These are phyloP conservation scores for Solanum medicagineum DNA, from an alignment of 257 asterid genomes.

Conservation along the genomic window DNA sequence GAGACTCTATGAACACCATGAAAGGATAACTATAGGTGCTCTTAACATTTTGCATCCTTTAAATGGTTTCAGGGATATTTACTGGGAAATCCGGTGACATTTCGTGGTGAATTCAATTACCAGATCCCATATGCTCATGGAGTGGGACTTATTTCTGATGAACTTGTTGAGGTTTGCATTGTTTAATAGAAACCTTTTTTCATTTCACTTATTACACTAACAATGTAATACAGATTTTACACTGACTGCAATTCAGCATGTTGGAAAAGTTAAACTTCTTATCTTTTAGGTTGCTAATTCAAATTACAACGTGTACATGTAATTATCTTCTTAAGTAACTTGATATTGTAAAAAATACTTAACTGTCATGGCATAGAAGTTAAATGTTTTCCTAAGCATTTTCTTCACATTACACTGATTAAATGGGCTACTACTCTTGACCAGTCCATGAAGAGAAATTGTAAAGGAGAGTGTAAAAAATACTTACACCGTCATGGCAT, in stretches of 20 bases:
- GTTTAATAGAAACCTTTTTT: neutral
- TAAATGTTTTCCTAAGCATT: neutral
- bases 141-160: neutral
- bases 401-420: neutral
- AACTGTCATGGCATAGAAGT: neutral
- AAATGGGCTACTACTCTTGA: neutral
- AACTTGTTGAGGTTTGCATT: neutral
- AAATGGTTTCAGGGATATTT: conserved; percentile 14
- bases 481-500: too few species aligned
- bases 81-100: conserved; percentile 7
- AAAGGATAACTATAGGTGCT: neutral
- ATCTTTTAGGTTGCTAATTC: neutral
- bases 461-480: conserved; percentile 1
- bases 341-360: neutral
- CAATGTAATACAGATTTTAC: neutral
- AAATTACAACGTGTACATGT: neutral
- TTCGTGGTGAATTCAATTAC: neutral
- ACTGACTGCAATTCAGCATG: neutral
- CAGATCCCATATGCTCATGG: conserved; percentile 2
- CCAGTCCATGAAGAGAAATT: conserved; percentile 8
- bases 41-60: neutral
- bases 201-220: neutral
- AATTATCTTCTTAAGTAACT: neutral
- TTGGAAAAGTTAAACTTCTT: neutral
- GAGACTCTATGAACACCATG: neutral